A percentile compares a stretch with the other conserved stretches of the same genome.
Conservation (phyloP, 805 yeast species). For the Citeromyces nyonsensis region DNA sequence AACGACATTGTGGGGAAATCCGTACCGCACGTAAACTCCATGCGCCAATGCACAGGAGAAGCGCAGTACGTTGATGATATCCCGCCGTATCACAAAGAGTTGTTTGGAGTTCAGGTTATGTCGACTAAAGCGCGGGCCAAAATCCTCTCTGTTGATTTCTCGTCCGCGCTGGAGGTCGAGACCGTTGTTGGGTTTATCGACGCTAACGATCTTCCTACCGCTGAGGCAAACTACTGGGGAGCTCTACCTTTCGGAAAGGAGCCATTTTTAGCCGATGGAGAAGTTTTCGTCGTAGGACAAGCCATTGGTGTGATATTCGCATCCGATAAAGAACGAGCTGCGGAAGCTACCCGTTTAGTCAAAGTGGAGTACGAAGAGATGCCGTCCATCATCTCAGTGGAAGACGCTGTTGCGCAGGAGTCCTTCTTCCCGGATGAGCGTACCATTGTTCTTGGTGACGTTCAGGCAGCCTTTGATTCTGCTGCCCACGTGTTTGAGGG, state of each 20-base stretch:
- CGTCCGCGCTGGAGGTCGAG: conserved; percentile 19
- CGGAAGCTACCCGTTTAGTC: conserved; percentile 23
- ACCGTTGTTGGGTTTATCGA: conserved; percentile 25
- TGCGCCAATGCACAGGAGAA: conserved; percentile 31
- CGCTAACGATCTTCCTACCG: conserved; percentile 19
- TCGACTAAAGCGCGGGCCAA: conserved; percentile 26
- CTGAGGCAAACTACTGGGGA: conserved; percentile 26
- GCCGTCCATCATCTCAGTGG: conserved; percentile 22
- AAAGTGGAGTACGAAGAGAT: conserved; percentile 24
- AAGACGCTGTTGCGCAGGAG: conserved; percentile 23
- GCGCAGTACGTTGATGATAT: conserved; percentile 28
- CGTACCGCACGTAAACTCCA: conserved; percentile 26
- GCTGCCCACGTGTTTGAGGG: conserved; percentile 19
- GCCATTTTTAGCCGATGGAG: conserved; percentile 24
- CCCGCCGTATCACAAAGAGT: conserved; percentile 22
- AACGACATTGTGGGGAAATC: conserved; percentile 20
- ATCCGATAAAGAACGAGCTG: conserved; percentile 19
- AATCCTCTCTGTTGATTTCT: conserved; percentile 20
- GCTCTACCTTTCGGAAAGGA: conserved; percentile 22
- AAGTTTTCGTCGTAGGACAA: conserved; percentile 24
- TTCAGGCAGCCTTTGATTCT: conserved; percentile 18
- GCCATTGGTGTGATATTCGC: conserved; percentile 26
- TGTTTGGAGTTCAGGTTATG: conserved; percentile 25
- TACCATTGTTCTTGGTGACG: conserved; percentile 20
- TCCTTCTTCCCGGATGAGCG: conserved; percentile 21